phyloP scores from a whole-genome alignment of 2,329 filamentous ascomycete genomes.

The Hypoxylon rubiginosum region DNA sequence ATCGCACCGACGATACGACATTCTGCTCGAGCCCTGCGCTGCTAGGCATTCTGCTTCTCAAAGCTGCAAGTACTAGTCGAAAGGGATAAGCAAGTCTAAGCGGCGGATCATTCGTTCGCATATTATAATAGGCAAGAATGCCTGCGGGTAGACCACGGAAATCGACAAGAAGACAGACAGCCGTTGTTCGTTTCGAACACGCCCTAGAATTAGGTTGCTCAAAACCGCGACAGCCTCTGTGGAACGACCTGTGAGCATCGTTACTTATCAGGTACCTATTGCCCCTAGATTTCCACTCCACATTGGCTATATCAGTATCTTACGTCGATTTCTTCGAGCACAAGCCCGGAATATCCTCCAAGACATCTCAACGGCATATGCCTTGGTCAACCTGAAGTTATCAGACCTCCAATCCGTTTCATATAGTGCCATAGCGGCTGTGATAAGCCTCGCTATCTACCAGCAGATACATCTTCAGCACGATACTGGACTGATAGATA shows the following conservation, averaged over 20 bases:
- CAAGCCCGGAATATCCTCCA: slow-evolving; percentile 2
- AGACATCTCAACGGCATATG: neutral
- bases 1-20: neutral
- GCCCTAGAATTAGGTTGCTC: neutral
- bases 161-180: neutral
- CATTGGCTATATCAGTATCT: neutral
- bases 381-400: neutral
- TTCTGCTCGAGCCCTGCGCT: neutral
- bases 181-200: neutral
- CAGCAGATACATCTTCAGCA: neutral
- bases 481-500: neutral
- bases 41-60: neutral
- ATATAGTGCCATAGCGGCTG: neutral
- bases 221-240: neutral
- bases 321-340: neutral
- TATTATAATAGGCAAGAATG: neutral
- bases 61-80: neutral
- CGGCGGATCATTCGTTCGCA: slow-evolving; percentile 1
- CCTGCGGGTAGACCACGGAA: neutral
- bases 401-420: neutral
- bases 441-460: neutral
- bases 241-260: neutral
- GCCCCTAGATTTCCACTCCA: neutral
- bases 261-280: neutral
- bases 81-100: neutral